Conservation (phyloP, 192 early-diverging fungal species). For the Coemansia erecta region DNA sequence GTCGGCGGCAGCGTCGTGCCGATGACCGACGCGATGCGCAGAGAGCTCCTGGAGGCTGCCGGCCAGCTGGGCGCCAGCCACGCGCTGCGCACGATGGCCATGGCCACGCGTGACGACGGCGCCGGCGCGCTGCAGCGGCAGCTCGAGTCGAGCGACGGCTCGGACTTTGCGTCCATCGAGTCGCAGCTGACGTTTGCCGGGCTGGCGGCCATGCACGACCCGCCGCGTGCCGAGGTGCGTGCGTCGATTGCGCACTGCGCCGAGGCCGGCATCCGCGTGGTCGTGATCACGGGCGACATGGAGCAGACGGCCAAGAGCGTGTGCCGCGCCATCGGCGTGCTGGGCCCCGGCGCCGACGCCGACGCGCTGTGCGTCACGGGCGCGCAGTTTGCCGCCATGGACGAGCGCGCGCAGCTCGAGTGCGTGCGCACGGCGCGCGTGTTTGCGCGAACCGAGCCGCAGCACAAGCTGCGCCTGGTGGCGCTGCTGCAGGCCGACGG, state of each 20-base stretch:
- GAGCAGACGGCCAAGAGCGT: slow-evolving; percentile 96
- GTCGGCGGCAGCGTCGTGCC: slow-evolving; percentile 51
- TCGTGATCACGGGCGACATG: slow-evolving; percentile 98
- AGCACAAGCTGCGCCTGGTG: slow-evolving; percentile 93
- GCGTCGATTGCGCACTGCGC: slow-evolving; percentile 82
- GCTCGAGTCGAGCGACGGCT: slow-evolving; percentile 27
- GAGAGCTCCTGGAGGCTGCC: slow-evolving; percentile 63
- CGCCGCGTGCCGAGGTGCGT: slow-evolving; percentile 89
- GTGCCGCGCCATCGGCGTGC: slow-evolving; percentile 92
- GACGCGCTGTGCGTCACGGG: slow-evolving; percentile 76
- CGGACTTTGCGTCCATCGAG: slow-evolving; percentile 68
- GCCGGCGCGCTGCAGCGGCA: slow-evolving; percentile 55
- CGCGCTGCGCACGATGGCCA: slow-evolving; percentile 85
- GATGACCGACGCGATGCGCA: slow-evolving; percentile 64
- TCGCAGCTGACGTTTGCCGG: slow-evolving; percentile 91
- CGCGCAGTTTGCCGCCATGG: slow-evolving; percentile 91
- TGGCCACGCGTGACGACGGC: slow-evolving; percentile 77
- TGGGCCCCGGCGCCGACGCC: slow-evolving; percentile 66
- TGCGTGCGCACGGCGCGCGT: slow-evolving; percentile 75
- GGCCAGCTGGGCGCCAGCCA: slow-evolving; percentile 71
- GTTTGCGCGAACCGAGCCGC: slow-evolving; percentile 94
- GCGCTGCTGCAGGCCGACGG: slow-evolving; percentile 81
- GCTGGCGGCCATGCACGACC: slow-evolving; percentile 95
- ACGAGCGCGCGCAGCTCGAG: slow-evolving; percentile 63
- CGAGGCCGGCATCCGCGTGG: slow-evolving; percentile 94